Evolutionary conservation across 768 basidiomycete genomes (phyloP), one percentile per base, ranked within the genome.

Genomic region (Podaxis sp.): DNA sequence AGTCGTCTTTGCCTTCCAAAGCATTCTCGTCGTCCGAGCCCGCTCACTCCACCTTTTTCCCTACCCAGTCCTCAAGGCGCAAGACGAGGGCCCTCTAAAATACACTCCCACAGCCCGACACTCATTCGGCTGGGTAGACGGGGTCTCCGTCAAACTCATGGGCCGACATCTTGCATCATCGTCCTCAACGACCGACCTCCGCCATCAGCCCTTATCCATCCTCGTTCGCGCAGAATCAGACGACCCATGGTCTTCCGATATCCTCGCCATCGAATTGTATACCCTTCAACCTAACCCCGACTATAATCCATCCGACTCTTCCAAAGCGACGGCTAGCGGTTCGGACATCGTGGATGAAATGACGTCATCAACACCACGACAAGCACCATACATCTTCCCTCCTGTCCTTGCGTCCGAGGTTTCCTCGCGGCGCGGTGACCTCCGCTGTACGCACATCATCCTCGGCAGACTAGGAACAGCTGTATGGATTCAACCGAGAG

Each of bases 91-190:
- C 56, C 67, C 70, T 3, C 57, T 62, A 3, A 60, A 74, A 0
- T 78, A 82, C 58, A 57, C 67, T 1, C 75, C 81, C 0, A 68
- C 79, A 41, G 80, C 79, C 1, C 68, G 66, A 2, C 80, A 84
- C 65, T 82, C 84, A 2, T 88, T 88, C 66, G 88, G 88, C 15
- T 89, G 88, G 88, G 80, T 88, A 13, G 88, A 89, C 57, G 83
- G 84, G 7, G 76, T 86, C 40, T 80, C 80, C 2, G 77, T 83
- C 1, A 65, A 75, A 36, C 1, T 65, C 71, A 38, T 53, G 25
- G 52, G 56, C 57, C 13, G 33, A 66, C n/a, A 64, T 9, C n/a
- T 33, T 3, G 27, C 51, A 12, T n/a, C 36, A 19, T 27, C 24
- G 49, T n/a, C 49, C 38, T 25, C 52, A 12, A 4, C 40, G 7